Evolutionary conservation across 805 yeast species (phyloP).

Genomic region (Metschnikowia koreensis): DNA sequence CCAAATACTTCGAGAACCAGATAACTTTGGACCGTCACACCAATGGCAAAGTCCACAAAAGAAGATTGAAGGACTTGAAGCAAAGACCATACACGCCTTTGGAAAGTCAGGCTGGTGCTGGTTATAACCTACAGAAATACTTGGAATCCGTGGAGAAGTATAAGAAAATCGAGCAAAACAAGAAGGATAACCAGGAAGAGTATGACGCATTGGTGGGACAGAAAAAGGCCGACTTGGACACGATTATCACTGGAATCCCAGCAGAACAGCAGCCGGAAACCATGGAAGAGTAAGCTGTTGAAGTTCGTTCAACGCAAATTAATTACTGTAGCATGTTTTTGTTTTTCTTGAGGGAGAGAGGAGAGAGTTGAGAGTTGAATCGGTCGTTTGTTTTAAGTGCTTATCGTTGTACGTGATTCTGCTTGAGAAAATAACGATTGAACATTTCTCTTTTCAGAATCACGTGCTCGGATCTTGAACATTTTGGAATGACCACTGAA

Average conservation of each 20-base stretch:
- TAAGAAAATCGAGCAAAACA: constrained; percentile 42
- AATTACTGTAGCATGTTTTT: too few relatives aligned
- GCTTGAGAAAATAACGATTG: too few relatives aligned
- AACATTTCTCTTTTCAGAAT: too few relatives aligned
- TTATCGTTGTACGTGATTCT: neutral
- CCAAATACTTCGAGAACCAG: constrained; percentile 83
- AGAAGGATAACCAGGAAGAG: constrained; percentile 45
- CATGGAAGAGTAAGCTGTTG: constrained; percentile 3
- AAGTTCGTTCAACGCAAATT: neutral
- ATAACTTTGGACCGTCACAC: constrained; percentile 69
- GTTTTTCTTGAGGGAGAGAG: too few relatives aligned
- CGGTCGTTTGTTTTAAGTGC: neutral
- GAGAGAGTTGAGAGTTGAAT: neutral
- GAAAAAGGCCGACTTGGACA: constrained; percentile 40
- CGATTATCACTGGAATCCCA: constrained; percentile 31
- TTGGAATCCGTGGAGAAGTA: constrained; percentile 61
- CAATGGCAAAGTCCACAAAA: constrained; percentile 76
- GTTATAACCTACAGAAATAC: constrained; percentile 68
- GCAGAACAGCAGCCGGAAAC: constrained; percentile 18
- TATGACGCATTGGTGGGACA: constrained; percentile 33
- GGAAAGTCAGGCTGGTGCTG: constrained; percentile 91
- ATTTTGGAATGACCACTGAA: neutral
- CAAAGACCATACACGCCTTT: constrained; percentile 81
- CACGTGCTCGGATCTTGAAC: neutral
- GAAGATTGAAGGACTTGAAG: constrained; percentile 74